A percentile compares a stretch with the other conserved stretches of the same genome.
Conservation (phyloP, 2,329 filamentous ascomycete species). For the Pseudogymnoascus sp. region DNA sequence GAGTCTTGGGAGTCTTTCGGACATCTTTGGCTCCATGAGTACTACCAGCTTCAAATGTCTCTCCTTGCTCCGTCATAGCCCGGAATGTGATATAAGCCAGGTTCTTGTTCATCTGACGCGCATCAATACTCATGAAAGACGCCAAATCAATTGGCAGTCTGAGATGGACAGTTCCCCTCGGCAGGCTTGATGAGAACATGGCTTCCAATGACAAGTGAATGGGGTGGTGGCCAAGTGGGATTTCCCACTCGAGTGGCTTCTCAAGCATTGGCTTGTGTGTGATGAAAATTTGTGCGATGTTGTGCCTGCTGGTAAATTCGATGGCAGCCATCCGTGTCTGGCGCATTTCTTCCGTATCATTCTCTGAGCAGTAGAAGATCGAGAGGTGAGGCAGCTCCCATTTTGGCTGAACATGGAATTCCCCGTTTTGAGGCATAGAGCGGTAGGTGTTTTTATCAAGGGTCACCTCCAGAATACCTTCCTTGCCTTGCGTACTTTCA, state of each 20-base stretch:
- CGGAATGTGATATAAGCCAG: slow-evolving; percentile 4
- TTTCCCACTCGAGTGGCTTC: slow-evolving; percentile 25
- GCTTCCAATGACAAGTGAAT: slow-evolving; percentile 41
- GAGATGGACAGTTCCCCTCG: slow-evolving; percentile 21
- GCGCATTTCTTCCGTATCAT: slow-evolving; percentile 32
- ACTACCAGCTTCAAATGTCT: background rate
- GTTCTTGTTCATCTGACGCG: slow-evolving; percentile 40
- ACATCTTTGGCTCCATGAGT: background rate
- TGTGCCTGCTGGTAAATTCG: slow-evolving; percentile 39
- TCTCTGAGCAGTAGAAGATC: slow-evolving; percentile 39
- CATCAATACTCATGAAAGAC: slow-evolving; percentile 42
- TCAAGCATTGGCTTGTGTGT: slow-evolving; percentile 35
- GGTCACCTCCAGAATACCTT: slow-evolving; percentile 32
- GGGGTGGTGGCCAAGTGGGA: slow-evolving; percentile 33
- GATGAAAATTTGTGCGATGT: slow-evolving; percentile 40
- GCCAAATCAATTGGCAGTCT: slow-evolving; percentile 40
- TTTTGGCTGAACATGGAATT: slow-evolving; percentile 32
- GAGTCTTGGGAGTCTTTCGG: background rate
- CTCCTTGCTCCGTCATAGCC: slow-evolving; percentile 5
- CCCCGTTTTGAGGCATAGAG: slow-evolving; percentile 28
- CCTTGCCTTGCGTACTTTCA: slow-evolving; percentile 27
- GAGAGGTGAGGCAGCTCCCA: slow-evolving; percentile 43
- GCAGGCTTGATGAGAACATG: slow-evolving; percentile 9
- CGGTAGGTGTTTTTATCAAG: slow-evolving; percentile 32
- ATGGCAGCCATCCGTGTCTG: slow-evolving; percentile 35